These are phyloP conservation scores for Aphanomyces astaci DNA, from an alignment of 352 stramenopile species.

Conservation along the genomic window DNA sequence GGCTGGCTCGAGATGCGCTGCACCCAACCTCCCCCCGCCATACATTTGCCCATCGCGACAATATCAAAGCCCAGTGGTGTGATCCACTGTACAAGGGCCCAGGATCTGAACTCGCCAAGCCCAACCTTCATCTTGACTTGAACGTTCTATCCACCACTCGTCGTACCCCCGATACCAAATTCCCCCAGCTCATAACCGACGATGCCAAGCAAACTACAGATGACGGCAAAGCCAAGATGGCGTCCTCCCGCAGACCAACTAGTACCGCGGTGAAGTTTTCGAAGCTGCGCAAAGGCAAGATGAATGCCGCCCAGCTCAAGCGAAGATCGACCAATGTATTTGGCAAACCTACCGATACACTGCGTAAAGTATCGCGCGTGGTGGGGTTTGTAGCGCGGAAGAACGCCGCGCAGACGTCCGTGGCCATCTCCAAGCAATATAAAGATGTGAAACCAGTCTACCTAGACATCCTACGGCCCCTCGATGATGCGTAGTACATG, in stretches of 20 bases:
- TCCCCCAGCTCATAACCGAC: background rate
- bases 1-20: background rate
- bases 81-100: slow-evolving; percentile 11
- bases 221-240: no score
- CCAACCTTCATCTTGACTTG: background rate
- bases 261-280: no score
- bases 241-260: no score
- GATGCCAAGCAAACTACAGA: no score
- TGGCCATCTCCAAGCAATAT: background rate
- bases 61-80: slow-evolving; percentile 12
- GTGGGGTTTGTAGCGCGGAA: background rate
- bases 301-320: background rate
- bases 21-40: slow-evolving; percentile 3
- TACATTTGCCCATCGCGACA: background rate
- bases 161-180: background rate
- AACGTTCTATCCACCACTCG: background rate
- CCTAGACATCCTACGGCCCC: slow-evolving; percentile 1
- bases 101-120: slow-evolving; percentile 18
- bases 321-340: background rate
- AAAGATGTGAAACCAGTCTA: slow-evolving; percentile 21
- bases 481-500: background rate
- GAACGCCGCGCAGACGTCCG: background rate
- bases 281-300: background rate
- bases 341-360: background rate
- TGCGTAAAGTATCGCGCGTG: background rate